Base-by-base conservation (phyloP, 768 basidiomycete species). In the Rhodotorula graminis region DNA sequence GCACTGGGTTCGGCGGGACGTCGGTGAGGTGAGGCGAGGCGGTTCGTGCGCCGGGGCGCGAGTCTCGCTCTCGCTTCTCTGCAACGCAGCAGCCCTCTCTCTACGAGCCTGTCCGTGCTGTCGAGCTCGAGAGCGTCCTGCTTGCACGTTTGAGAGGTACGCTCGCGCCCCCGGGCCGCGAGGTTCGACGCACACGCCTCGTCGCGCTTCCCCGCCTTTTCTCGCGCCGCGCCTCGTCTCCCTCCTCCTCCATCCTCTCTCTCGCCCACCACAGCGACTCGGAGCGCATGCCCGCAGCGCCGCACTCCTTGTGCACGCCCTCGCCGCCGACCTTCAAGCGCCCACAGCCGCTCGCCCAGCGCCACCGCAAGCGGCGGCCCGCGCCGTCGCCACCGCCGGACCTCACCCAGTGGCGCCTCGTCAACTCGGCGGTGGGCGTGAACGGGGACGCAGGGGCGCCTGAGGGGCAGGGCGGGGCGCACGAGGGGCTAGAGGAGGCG, bases 1-100 rank as follows among this genome's bases (percentile, higher is more conserved):
- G 90, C 78, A 90, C 90, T 25, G 92, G 90, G 0, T 86, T 89
- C 67, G 92, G 92, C 44, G 88, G 91, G 40, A 90, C 91, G 9
- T 87, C 81, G 49, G 67, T 68, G 52, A 55, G 71, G 25, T 72
- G 60, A 61, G 29, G 8, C 4, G 18, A 7, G 44, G 19, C 27
- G 14, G n/a, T 29, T 10, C 14, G n/a, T 10, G 55, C 3, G 55
- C 18, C 12, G 31, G 9, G 15, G 27, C 15, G 11, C n/a, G 15
- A 3, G 27, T 31, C 55, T 56, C 10, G 3, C 55, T 25, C 23
- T n/a, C 3, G 12, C 47, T 14, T 16, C 7, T 15, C 19, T 49
- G 21, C 8, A 7, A 49, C 21, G 12, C 5, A 3, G 7, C 47
- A 3, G 21, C n/a, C n/a, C n/a, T n/a, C n/a, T 49, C 31, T 57